Base-by-base conservation (phyloP, 1,284 basidiomycete species). In the Cystobasidium slooffiae region DNA sequence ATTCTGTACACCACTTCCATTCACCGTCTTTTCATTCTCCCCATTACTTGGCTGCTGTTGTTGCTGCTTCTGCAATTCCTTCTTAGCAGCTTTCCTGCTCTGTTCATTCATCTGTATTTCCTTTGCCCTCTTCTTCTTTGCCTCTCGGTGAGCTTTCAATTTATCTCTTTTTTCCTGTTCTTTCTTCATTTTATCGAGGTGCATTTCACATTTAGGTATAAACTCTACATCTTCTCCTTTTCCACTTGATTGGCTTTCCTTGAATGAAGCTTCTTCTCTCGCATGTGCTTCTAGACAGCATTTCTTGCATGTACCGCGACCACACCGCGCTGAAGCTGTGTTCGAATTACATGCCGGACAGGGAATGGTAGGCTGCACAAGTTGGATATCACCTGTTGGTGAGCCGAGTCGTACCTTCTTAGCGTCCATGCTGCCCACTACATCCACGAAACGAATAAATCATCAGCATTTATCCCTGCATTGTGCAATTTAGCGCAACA, bases 181-280 rank as follows among this genome's bases (percentile, higher is more conserved):
- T 72, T 78, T 79, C 51, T 80, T 77, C 72, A 82, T 80, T 68
- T 80, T 81, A 46, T 76, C 80, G 75, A 84, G 83, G 75, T 85
- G 85, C 20, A 79, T 79, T 56, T 84, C 83, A 74, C 85, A 85
- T 8, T 80, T 82, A 52, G 75, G 3, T 83, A 24, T 5, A 59
- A 18, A 46, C 64, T 61, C 49, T 62, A 67, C 14, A 78, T 77
- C 61, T 22, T 1, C 1, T 18, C 53, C 37, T 4, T 49, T 5
- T 5, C 31, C 44, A 1, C 47, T 77, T 69, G 8, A 6, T 59
- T 7, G 39, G 18, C 18, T 59, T n/a, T 18, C 56, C 9, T 41
- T 59, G 39, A 59, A 41, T n/a, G 8, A 59, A 14, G 20, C 39
- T 24, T 49, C 46, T 41, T 72, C 69, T 41, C 22, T 47, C 41